Evolutionary conservation across 1,139 yeast genomes (phyloP).

Genomic region (Pichia sp.): DNA sequence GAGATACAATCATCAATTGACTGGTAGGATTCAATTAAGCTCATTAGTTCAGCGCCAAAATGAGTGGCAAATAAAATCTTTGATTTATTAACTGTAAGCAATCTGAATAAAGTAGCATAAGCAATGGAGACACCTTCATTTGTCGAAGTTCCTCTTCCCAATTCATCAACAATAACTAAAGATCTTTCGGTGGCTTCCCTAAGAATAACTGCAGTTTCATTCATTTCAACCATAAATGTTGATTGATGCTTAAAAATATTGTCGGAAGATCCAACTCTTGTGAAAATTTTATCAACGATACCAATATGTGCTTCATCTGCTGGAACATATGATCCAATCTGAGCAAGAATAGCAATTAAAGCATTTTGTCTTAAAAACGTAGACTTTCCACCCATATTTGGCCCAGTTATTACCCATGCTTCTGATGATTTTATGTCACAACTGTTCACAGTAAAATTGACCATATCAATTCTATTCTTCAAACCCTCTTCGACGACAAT

Average conservation of each 20-base stretch:
- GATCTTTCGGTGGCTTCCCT: conserved; percentile 71
- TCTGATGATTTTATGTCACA: conserved; percentile 38
- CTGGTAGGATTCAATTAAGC: conserved; percentile 34
- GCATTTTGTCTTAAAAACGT: conserved; percentile 89
- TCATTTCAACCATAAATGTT: conserved; percentile 97
- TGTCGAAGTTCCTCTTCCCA: conserved; percentile 95
- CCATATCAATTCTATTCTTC: conserved; percentile 33
- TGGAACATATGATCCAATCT: conserved; percentile 86
- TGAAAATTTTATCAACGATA: conserved; percentile 77
- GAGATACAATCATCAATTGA: conserved; percentile 28
- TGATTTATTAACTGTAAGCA: conserved; percentile 54
- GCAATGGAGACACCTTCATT: conserved; percentile 89
- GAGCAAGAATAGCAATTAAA: conserved; percentile 75
- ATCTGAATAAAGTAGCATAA: conserved; percentile 63
- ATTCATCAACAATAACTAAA: conserved; percentile 85
- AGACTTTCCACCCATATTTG: conserved; percentile 97
- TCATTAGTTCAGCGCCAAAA: conserved; percentile 64
- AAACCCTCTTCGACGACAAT: conserved; percentile 83
- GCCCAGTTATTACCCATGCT: conserved; percentile 83
- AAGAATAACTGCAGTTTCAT: conserved; percentile 81
- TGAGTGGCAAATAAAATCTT: conserved; percentile 90
- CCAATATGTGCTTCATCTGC: conserved; percentile 69
- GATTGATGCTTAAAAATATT: conserved; percentile 81
- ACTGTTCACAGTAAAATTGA: conserved; percentile 61
- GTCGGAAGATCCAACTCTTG: conserved; percentile 89